phyloP scores from a whole-genome alignment of 2,329 filamentous ascomycete genomes.

The Penicillium sp. region DNA sequence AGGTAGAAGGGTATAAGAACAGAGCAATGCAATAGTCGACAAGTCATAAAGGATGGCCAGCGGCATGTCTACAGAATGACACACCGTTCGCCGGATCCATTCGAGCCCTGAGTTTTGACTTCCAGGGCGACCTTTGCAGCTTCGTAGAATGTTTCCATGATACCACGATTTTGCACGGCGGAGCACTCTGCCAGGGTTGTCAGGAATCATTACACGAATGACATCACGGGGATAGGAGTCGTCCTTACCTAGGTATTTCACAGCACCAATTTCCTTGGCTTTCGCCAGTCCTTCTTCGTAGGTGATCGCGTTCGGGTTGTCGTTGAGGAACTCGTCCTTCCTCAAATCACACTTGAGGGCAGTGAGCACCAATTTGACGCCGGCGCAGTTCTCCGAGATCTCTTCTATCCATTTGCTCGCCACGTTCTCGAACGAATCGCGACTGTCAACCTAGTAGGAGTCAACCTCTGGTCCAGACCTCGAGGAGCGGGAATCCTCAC shows the following conservation, averaged over 20 bases:
- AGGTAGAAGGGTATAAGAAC: too few relatives aligned
- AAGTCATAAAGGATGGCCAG: constrained; percentile 16
- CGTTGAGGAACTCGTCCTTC: constrained; percentile 65
- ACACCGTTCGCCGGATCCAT: too few relatives aligned
- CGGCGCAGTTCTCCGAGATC: constrained; percentile 94
- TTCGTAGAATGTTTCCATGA: constrained; percentile 97
- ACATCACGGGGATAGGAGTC: too few relatives aligned
- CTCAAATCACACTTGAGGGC: constrained; percentile 94
- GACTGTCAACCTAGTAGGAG: constrained; percentile 63
- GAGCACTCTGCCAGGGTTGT: constrained; percentile 75
- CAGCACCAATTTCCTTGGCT: constrained; percentile 78
- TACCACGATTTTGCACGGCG: constrained; percentile 92
- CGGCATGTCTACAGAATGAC: too few relatives aligned
- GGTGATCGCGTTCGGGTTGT: constrained; percentile 57
- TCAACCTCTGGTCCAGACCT: not conserved
- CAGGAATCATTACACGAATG: too few relatives aligned
- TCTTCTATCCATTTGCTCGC: constrained; percentile 97
- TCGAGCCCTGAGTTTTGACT: too few relatives aligned
- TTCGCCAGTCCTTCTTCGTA: constrained; percentile 89
- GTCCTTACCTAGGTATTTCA: constrained; percentile 74
- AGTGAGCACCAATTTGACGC: constrained; percentile 90
- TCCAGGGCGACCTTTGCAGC: constrained; percentile 81
- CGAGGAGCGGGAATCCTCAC: constrained; percentile 38
- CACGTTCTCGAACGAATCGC: constrained; percentile 94
- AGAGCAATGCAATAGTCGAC: too few relatives aligned